These are phyloP conservation scores for Penicillium concentricum DNA, from an alignment of 2,329 filamentous ascomycete species.

Conservation along the genomic window DNA sequence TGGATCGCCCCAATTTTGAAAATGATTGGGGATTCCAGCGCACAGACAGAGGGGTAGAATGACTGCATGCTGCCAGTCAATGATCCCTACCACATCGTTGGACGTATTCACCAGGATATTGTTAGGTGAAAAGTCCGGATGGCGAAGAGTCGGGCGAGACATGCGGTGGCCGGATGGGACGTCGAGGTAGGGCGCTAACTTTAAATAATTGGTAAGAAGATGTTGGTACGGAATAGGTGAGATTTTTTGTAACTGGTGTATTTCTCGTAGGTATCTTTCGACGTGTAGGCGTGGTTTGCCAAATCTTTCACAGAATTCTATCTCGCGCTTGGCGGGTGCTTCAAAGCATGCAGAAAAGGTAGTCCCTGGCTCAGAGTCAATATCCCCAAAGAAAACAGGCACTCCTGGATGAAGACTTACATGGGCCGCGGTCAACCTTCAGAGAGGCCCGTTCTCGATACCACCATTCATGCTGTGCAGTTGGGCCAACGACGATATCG, in stretches of 20 bases:
- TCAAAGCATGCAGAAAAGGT: constrained; percentile 14
- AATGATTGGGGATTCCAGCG: constrained; percentile 32
- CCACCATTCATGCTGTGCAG: constrained; percentile 26
- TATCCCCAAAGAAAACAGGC: not conserved
- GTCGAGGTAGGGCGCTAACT: constrained; percentile 17
- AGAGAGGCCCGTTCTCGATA: constrained; percentile 21
- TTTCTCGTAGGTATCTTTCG: constrained; percentile 21
- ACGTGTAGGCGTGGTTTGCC: constrained; percentile 23
- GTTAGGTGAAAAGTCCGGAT: constrained; percentile 30
- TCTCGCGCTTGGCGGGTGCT: constrained; percentile 27
- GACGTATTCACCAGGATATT: constrained; percentile 32
- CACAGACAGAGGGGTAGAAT: constrained; percentile 31
- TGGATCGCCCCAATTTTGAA: constrained; percentile 37
- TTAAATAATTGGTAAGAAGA: constrained; percentile 17
- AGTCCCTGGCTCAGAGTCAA: constrained; percentile 11
- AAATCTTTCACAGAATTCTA: constrained; percentile 22
- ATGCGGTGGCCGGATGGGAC: constrained; percentile 16
- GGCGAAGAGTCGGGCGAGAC: constrained; percentile 24
- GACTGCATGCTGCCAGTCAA: constrained; percentile 33
- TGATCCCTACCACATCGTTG: constrained; percentile 28
- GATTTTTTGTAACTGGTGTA: constrained; percentile 15
- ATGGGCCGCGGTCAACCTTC: constrained; percentile 26
- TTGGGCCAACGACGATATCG: constrained; percentile 25
- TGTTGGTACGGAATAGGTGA: constrained; percentile 15
- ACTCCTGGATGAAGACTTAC: constrained; percentile 8